These are phyloP conservation scores for Chlorencoelia australis DNA, from an alignment of 2,329 filamentous ascomycete species.

Conservation along the genomic window DNA sequence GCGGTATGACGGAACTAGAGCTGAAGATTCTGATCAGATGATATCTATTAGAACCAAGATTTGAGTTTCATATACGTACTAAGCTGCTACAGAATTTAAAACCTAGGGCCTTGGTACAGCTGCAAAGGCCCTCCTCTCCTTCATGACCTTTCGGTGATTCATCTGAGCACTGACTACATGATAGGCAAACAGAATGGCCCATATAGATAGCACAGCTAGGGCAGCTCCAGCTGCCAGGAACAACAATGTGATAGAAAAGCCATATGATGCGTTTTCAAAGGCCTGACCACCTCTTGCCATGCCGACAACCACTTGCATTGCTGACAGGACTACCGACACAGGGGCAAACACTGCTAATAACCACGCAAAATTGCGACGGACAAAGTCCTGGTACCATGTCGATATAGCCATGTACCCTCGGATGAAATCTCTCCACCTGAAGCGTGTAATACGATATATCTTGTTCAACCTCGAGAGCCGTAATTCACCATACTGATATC, in stretches of 20 bases:
- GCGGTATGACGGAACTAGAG: not conserved
- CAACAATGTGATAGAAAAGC: constrained; percentile 9
- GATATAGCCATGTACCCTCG: constrained; percentile 9
- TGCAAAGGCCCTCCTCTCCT: constrained; percentile 5
- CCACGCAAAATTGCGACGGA: constrained; percentile 34
- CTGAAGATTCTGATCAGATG: not conserved
- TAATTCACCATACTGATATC: constrained; percentile 29
- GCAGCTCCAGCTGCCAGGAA: constrained; percentile 5
- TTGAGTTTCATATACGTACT: no score
- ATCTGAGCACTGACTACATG: constrained; percentile 7
- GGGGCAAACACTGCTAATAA: constrained; percentile 33
- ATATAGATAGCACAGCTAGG: constrained; percentile 5
- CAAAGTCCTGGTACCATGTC: constrained; percentile 32
- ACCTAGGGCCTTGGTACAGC: constrained; percentile 4
- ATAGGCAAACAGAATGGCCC: constrained; percentile 9
- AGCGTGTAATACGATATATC: constrained; percentile 9
- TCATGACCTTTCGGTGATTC: constrained; percentile 8
- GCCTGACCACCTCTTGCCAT: constrained; percentile 15
- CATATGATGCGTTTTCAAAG: constrained; percentile 9
- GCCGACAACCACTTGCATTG: constrained; percentile 39
- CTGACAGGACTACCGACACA: constrained; percentile 36
- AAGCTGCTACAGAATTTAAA: not conserved
- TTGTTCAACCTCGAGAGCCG: constrained; percentile 26
- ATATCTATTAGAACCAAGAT: no score
- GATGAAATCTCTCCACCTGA: constrained; percentile 28